phyloP scores from a whole-genome alignment of 2,329 filamentous ascomycete species.

The Peltaster fructicola region DNA sequence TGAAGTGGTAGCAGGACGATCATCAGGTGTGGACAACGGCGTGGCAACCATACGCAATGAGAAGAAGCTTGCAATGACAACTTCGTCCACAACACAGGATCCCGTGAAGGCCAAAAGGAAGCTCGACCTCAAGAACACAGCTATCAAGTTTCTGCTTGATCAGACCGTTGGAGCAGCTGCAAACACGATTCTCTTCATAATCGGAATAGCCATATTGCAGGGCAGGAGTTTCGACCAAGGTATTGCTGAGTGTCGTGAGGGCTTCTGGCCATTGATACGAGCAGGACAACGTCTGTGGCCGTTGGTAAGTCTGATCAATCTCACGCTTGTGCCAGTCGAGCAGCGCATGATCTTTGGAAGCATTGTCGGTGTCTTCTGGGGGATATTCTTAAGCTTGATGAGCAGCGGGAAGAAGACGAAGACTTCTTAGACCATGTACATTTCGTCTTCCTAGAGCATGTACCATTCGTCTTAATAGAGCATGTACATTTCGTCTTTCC shows the following conservation, averaged over 20 bases:
- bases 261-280: conserved; percentile 34
- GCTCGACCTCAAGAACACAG: conserved; percentile 43
- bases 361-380: conserved; percentile 55
- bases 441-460: too few relatives aligned
- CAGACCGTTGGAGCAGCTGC: conserved; percentile 47
- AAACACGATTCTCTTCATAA: conserved; percentile 49
- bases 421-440: conserved; percentile 8
- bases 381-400: conserved; percentile 48
- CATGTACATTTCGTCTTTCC: too few relatives aligned
- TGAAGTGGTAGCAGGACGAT: conserved; percentile 13
- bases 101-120: conserved; percentile 4
- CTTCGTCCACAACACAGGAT: conserved; percentile 2
- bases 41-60: too few relatives aligned
- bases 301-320: conserved; percentile 50
- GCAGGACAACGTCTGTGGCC: conserved; percentile 64
- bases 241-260: conserved; percentile 8
- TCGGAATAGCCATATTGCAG: conserved; percentile 40
- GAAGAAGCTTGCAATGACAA: conserved; percentile 11
- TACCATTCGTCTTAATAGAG: too few relatives aligned
- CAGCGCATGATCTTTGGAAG: conserved; percentile 53
- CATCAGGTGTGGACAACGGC: conserved; percentile 8
- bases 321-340: conserved; percentile 53
- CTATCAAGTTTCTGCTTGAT: conserved; percentile 50
- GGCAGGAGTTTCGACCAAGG: conserved; percentile 9
- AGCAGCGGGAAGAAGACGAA: conserved; percentile 13